Conservation (phyloP, 768 basidiomycete genomes). For the Chalciporus piperatus region DNA sequence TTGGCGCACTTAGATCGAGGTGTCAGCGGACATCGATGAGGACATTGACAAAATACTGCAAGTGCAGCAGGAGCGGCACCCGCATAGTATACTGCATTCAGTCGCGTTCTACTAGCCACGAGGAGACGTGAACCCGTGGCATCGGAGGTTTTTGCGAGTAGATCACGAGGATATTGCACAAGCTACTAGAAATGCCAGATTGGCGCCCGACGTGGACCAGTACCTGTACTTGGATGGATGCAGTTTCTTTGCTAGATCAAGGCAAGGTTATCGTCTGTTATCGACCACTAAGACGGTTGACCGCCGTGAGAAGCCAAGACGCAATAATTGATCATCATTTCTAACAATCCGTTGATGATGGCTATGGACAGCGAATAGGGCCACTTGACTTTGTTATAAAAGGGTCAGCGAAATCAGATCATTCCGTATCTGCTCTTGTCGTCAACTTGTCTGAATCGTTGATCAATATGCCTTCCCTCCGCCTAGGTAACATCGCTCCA, state of each 20-base stretch:
- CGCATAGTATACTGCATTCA: slow-evolving; percentile 87
- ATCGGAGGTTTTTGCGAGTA: background rate
- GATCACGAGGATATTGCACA: slow-evolving; percentile 23
- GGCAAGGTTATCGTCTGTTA: background rate
- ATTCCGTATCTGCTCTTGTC: background rate
- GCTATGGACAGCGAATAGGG: background rate
- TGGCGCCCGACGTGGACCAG: background rate
- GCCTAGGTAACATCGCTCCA: slow-evolving; percentile 86
- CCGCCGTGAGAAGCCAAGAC: slow-evolving; percentile 61
- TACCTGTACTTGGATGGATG: background rate
- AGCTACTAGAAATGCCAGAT: background rate
- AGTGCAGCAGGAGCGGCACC: slow-evolving; percentile 83
- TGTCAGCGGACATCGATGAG: slow-evolving; percentile 81
- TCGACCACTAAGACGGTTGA: background rate
- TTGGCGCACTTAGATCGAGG: slow-evolving; percentile 66
- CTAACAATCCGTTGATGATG: no score
- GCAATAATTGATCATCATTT: slow-evolving; percentile 41
- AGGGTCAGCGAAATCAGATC: slow-evolving; percentile 1
- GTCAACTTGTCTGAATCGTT: slow-evolving; percentile 2
- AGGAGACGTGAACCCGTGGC: no score
- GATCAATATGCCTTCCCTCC: slow-evolving; percentile 48
- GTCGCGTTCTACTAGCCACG: slow-evolving; percentile 79
- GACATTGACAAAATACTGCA: slow-evolving; percentile 87
- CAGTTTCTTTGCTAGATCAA: no score
- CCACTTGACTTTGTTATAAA: slow-evolving; percentile 7